phyloP scores from a whole-genome alignment of 2,329 filamentous ascomycete species.

The Didymella glomerata region DNA sequence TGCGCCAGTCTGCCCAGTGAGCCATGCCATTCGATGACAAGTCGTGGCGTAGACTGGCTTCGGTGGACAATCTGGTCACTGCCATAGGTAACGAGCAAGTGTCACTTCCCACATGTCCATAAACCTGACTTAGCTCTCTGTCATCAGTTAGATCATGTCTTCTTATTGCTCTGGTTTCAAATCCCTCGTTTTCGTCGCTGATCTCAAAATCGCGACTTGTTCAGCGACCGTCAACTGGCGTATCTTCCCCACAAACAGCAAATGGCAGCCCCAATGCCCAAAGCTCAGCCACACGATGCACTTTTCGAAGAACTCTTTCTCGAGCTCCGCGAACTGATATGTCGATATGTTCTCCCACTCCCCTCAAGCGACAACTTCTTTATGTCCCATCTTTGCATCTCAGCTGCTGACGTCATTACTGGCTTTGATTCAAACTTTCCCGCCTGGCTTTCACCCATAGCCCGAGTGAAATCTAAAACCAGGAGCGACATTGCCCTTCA shows the following conservation, averaged over 20 bases:
- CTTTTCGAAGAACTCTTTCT: neutral
- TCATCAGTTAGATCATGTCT: neutral
- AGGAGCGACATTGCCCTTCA: neutral
- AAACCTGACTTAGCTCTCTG: neutral
- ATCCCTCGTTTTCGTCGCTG: neutral
- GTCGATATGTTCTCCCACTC: neutral
- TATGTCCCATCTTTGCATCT: neutral
- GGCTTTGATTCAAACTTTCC: neutral
- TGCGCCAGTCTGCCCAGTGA: no score
- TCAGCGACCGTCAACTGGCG: neutral
- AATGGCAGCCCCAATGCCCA: neutral
- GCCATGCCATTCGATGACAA: neutral
- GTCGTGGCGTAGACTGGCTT: neutral
- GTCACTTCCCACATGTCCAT: neutral
- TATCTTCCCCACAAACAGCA: neutral
- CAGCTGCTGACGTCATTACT: conserved; percentile 5
- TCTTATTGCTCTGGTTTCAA: neutral
- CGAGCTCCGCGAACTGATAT: conserved; percentile 2
- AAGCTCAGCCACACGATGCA: neutral
- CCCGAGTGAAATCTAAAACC: neutral
- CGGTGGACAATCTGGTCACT: neutral
- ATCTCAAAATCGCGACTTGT: no score
- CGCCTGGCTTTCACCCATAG: neutral
- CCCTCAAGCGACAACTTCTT: conserved; percentile 4
- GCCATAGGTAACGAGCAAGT: neutral